phyloP scores from a whole-genome alignment of 257 asterid species.

The Craterostigma plantagineum region DNA sequence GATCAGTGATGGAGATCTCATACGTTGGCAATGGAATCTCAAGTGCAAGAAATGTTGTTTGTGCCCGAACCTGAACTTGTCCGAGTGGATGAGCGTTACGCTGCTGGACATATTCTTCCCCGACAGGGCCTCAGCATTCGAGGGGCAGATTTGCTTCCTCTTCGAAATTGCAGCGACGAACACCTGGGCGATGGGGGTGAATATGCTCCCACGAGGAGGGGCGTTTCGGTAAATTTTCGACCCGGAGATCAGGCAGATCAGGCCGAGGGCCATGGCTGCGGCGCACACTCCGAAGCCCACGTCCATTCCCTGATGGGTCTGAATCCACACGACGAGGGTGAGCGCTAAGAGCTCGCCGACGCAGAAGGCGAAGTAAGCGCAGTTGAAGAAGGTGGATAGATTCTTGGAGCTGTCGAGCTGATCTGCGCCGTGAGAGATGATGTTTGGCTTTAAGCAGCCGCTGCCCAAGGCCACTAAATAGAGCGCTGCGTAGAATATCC shows the following conservation, averaged over 20 bases:
- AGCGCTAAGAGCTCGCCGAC: constrained; percentile 67
- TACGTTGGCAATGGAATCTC: no score
- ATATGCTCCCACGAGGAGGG: constrained; percentile 67
- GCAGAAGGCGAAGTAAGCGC: constrained; percentile 86
- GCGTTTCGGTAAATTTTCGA: constrained; percentile 41
- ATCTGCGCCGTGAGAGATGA: constrained; percentile 90
- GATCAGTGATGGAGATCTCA: no score
- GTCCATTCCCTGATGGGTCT: constrained; percentile 92
- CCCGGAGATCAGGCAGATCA: constrained; percentile 44
- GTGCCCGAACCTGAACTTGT: no score
- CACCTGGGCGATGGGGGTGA: constrained; percentile 81
- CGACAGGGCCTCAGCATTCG: constrained; percentile 32
- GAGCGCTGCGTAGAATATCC: constrained; percentile 59
- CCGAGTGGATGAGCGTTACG: no score
- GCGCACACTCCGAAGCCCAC: constrained; percentile 84
- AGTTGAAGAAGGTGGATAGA: constrained; percentile 71
- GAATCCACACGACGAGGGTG: constrained; percentile 67
- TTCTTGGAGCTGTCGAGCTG: constrained; percentile 61
- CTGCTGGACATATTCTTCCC: no score
- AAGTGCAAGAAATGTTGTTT: no score
- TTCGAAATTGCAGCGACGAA: constrained; percentile 63
- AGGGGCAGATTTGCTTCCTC: constrained; percentile 42
- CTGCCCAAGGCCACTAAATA: constrained; percentile 90
- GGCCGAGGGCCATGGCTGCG: constrained; percentile 72
- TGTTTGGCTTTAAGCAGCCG: constrained; percentile 89